Evolutionary conservation across 208 protist genomes (phyloP).

Genomic region (Trypanosoma vivax): DNA sequence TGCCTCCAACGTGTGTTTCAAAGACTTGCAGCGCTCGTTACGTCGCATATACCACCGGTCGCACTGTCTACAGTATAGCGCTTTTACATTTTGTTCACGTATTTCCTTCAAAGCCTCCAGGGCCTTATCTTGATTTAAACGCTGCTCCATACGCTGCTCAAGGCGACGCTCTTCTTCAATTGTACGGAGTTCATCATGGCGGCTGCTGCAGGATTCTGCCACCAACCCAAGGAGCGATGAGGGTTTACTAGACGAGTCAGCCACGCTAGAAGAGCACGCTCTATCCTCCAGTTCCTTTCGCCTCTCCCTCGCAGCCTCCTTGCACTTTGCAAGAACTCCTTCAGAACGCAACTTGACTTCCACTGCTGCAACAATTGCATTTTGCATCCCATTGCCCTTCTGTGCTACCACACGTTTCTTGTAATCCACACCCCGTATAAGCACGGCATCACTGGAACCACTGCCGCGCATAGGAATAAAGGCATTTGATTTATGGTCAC

Average conservation of each 20-base stretch:
- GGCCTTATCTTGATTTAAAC: slow-evolving; percentile 53
- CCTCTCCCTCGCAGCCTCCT: not conserved
- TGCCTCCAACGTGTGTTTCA: slow-evolving; percentile 41
- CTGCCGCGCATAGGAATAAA: slow-evolving; percentile 11
- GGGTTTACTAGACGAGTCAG: not conserved
- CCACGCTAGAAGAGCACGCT: no score
- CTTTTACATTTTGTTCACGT: slow-evolving; percentile 48
- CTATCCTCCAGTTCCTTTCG: not conserved
- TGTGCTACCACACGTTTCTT: slow-evolving; percentile 1
- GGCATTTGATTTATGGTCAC: slow-evolving; percentile 2
- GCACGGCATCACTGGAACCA: slow-evolving; percentile 3
- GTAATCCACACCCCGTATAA: slow-evolving; percentile 3
- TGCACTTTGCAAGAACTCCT: slow-evolving; percentile 1
- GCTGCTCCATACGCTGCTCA: slow-evolving; percentile 37
- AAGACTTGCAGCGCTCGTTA: slow-evolving; percentile 43
- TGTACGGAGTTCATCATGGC: slow-evolving; percentile 38
- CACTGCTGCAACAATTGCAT: not conserved
- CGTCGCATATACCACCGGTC: slow-evolving; percentile 43
- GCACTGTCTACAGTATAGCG: slow-evolving; percentile 60
- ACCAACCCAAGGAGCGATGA: slow-evolving; percentile 23
- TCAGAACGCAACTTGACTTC: not conserved
- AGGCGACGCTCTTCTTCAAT: slow-evolving; percentile 33
- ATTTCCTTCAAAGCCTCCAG: slow-evolving; percentile 36
- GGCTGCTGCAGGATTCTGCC: slow-evolving; percentile 34
- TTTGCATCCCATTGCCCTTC: slow-evolving; percentile 7